Percentiles rank a stretch among this genome's conserved stretches.
These are phyloP conservation scores for Akebia trifoliata DNA, from an alignment of 164 flowering plant species.

Conservation along the genomic window DNA sequence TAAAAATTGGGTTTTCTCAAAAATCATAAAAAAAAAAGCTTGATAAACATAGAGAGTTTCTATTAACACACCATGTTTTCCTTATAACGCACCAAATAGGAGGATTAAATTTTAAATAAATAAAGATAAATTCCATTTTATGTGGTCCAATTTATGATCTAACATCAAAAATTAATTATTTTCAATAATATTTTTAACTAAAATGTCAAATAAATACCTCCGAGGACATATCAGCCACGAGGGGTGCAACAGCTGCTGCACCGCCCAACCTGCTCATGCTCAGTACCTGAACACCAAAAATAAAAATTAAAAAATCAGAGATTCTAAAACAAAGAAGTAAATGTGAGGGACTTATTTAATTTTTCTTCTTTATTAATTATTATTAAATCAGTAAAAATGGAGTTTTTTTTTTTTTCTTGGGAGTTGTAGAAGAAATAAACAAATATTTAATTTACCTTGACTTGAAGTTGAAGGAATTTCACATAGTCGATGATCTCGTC, in stretches of 20 bases:
- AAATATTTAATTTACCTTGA: constrained; percentile 53
- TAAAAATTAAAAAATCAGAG: neutral
- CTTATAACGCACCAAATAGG: too few species aligned
- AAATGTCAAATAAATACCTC: constrained; percentile 53
- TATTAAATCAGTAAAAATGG: neutral
- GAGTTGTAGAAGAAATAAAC: neutral
- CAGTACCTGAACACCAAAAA: constrained; percentile 55
- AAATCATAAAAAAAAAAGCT: too few species aligned
- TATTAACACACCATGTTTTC: too few species aligned
- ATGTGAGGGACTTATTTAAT: constrained; percentile 3
- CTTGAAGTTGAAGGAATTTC: constrained; percentile 98
- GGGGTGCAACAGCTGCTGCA: constrained; percentile 86
- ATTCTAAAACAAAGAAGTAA: neutral
- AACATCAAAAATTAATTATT: too few species aligned
- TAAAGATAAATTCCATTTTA: too few species aligned
- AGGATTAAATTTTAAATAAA: too few species aligned
- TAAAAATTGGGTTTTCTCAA: too few species aligned
- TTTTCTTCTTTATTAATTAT: too few species aligned
- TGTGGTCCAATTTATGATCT: too few species aligned
- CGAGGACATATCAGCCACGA: constrained; percentile 64
- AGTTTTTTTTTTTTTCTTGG: too few species aligned
- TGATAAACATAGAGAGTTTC: too few species aligned
- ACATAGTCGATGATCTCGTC: constrained; percentile 99
- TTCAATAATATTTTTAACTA: neutral
- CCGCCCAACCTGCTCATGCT: constrained; percentile 99